Conservation (phyloP, 2,329 filamentous ascomycete genomes). For the Hypoxylon rubiginosum region DNA sequence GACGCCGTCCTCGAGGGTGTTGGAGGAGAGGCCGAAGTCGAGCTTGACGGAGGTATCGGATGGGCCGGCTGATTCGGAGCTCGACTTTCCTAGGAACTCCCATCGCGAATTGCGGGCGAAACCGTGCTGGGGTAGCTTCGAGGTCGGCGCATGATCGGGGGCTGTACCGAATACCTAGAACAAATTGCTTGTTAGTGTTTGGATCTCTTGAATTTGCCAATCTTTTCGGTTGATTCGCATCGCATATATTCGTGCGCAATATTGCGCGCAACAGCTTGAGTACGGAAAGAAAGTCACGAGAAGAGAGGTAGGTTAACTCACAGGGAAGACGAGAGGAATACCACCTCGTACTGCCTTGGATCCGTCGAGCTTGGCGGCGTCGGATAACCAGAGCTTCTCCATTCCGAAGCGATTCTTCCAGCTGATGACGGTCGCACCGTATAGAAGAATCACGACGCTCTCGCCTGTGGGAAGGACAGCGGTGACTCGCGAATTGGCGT, state of each 20-base stretch:
- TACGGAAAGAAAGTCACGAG: conserved; percentile 9
- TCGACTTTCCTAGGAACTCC: conserved; percentile 94
- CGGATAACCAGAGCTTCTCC: conserved; percentile 90
- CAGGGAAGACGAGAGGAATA: conserved; percentile 92
- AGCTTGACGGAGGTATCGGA: conserved; percentile 84
- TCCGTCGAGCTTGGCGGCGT: conserved; percentile 84
- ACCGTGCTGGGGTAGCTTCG: conserved; percentile 88
- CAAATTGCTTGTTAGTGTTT: conserved; percentile 10
- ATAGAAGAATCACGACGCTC: conserved; percentile 86
- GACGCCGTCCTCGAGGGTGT: conserved; percentile 76
- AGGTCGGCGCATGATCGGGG: conserved; percentile 81
- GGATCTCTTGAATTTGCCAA: neutral
- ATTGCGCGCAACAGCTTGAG: neutral
- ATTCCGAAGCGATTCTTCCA: conserved; percentile 87
- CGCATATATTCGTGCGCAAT: neutral
- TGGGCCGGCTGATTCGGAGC: conserved; percentile 70
- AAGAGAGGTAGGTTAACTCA: conserved; percentile 59
- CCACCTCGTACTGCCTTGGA: conserved; percentile 91
- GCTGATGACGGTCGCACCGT: conserved; percentile 90
- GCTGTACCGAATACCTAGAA: conserved; percentile 89
- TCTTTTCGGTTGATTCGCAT: neutral
- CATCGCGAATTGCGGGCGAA: conserved; percentile 91
- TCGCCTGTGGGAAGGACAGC: conserved; percentile 89
- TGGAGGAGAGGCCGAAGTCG: conserved; percentile 89
- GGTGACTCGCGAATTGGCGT: conserved; percentile 79